Evolutionary conservation across 805 yeast genomes (phyloP), one percentile per base, ranked within the genome.

Genomic region (Nakazawaea ernobii): DNA sequence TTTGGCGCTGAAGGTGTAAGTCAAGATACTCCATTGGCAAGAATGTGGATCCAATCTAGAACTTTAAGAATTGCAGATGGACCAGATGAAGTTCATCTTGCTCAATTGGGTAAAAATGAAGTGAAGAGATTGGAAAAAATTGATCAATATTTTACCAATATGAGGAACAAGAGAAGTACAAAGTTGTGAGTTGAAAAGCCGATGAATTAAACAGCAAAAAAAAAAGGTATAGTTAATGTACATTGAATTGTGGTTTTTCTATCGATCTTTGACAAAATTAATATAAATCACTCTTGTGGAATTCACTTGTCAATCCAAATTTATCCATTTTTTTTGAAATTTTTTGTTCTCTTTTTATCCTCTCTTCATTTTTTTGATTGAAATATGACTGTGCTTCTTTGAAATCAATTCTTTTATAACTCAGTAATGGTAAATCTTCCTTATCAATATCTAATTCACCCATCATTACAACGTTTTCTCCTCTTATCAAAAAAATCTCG

Each of bases 401-500:
- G 60, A 79, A 90, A 33, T 62, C 79, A 20, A 87, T 71, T 60
- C 77, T 79, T 52, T 74, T 69, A 63, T 81, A 71, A 11, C 68
- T 65, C 36, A 71, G 72, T 55, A 86, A 65, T 45, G 86, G 86
- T 52, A 70, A 77, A 59, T 86, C 95, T 65, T 90, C 96, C 52
- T 70, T 77, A 59, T 88, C 96, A 52, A 89, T 85, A 64, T 91
- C 97, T 52, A 92, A 77, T 63, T 92, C 97, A 17, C 98, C 99
- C 62, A 94, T 64, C 81, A 91, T 79, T 8, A 91, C 94, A 8
- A 94, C 94, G 58, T 92, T 92, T 65, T 94, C 99, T 52, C 99
- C 99, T 67, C 99, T 84, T 36, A 94, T 84, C 69, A 94, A 77
- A 61, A 82, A 84, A 43, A 88, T 86, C 8, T 49, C 47, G 13